Percentiles rank a stretch among this genome's conserved stretches.
Evolutionary conservation across 2,329 filamentous ascomycete genomes (phyloP).

Genomic region (Cladosporium sp.): DNA sequence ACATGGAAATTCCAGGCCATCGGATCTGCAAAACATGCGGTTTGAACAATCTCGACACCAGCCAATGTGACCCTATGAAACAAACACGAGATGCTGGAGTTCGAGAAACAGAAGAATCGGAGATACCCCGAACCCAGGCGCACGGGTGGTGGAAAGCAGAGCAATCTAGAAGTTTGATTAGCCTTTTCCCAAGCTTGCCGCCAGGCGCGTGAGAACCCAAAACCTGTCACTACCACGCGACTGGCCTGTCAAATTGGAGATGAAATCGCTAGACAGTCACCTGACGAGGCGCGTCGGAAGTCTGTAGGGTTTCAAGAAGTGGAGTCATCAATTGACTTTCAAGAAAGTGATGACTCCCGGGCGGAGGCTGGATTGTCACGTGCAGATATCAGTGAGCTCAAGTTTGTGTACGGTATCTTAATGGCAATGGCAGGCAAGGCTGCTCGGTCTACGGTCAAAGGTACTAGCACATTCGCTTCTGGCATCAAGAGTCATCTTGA

Average conservation of each 20-base stretch:
- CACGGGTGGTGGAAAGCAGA: neutral
- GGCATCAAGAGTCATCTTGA: too few relatives aligned
- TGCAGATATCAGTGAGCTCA: neutral
- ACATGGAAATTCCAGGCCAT: neutral
- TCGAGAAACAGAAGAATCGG: neutral
- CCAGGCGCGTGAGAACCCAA: neutral
- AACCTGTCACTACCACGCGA: neutral
- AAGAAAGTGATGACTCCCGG: neutral
- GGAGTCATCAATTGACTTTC: neutral
- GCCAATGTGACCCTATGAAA: neutral
- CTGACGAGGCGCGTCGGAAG: neutral
- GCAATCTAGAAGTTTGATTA: constrained; percentile 18
- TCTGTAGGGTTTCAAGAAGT: neutral
- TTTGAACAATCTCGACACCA: neutral
- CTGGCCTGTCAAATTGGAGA: neutral
- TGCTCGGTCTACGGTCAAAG: too few relatives aligned
- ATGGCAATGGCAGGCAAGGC: too few relatives aligned
- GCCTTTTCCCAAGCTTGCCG: constrained; percentile 6
- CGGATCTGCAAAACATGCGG: neutral
- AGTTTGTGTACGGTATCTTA: too few relatives aligned
- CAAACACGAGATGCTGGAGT: neutral
- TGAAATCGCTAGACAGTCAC: neutral
- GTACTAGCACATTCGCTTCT: too few relatives aligned
- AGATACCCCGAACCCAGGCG: neutral
- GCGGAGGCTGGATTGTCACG: neutral